A percentile compares a stretch with the other conserved stretches of the same genome.
Conservation (phyloP, 208 protist genomes). For the Naegleria gruberi region DNA sequence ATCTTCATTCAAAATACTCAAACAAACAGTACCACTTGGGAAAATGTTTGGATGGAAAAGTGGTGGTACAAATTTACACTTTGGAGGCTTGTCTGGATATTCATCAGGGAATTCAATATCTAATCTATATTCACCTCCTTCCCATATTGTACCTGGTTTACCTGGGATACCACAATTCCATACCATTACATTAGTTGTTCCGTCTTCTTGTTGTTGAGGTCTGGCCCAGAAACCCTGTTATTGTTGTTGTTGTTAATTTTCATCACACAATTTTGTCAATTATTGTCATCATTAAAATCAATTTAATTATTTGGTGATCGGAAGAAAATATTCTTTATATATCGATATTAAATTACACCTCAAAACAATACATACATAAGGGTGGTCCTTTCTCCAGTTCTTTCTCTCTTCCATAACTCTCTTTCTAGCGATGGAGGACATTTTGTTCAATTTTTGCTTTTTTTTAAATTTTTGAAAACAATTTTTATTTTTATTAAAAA, state of each 20-base stretch:
- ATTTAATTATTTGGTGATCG: too few relatives aligned
- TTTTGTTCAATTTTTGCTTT: too few relatives aligned
- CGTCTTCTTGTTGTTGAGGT: conserved; percentile 32
- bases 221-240: conserved; percentile 19
- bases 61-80: conserved; percentile 71
- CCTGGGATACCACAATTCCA: conserved; percentile 96
- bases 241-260: neutral
- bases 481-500: too few relatives aligned
- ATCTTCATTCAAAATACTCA: conserved; percentile 97
- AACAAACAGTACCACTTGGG: conserved; percentile 94
- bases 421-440: neutral
- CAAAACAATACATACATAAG: neutral
- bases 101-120: conserved; percentile 89
- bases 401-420: conserved; percentile 18
- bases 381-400: conserved; percentile 19
- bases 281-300: too few relatives aligned
- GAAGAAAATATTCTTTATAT: too few relatives aligned
- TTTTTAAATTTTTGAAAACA: too few relatives aligned
- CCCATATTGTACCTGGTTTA: conserved; percentile 79
- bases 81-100: conserved; percentile 94
- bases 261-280: neutral
- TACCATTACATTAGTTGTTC: conserved; percentile 77
- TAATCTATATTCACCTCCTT: conserved; percentile 87
- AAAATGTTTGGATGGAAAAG: conserved; percentile 99
- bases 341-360: neutral